phyloP scores from a whole-genome alignment of 106 monocot species.

The Cymbidium sinense region DNA sequence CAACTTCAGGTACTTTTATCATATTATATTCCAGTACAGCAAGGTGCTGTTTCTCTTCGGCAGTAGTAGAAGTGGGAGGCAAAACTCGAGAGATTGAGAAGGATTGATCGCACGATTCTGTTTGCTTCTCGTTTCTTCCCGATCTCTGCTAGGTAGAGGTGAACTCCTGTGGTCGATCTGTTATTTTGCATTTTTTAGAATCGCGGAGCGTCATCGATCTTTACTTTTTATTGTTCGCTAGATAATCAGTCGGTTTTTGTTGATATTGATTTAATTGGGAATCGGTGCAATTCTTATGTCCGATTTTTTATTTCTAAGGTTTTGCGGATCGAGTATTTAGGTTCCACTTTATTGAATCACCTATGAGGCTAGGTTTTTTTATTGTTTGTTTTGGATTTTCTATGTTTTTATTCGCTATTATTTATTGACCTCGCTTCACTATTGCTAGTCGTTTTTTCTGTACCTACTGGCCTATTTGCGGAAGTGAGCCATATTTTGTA shows the following conservation, averaged over 20 bases:
- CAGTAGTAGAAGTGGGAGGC: too few relatives aligned
- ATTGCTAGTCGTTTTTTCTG: background rate
- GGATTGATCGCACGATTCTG: too few relatives aligned
- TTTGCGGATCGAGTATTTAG: background rate
- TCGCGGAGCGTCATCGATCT: background rate
- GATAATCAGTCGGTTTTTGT: background rate
- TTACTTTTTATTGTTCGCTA: background rate
- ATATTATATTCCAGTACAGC: too few relatives aligned
- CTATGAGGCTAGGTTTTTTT: background rate
- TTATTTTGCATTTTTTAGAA: background rate
- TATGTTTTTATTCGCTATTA: background rate
- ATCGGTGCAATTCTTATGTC: background rate
- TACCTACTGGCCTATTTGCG: background rate
- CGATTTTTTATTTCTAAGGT: background rate
- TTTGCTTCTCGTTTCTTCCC: background rate
- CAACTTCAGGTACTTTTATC: too few relatives aligned
- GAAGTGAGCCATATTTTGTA: too few relatives aligned
- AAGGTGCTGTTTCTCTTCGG: too few relatives aligned
- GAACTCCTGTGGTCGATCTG: background rate
- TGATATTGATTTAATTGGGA: background rate
- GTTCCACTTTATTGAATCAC: background rate
- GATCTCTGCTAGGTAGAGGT: background rate
- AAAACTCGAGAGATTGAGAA: too few relatives aligned
- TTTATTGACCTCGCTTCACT: background rate
- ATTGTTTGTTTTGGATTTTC: background rate